Base-by-base conservation (phyloP, 495 filamentous ascomycete genomes). In the Neurospora sp. region DNA sequence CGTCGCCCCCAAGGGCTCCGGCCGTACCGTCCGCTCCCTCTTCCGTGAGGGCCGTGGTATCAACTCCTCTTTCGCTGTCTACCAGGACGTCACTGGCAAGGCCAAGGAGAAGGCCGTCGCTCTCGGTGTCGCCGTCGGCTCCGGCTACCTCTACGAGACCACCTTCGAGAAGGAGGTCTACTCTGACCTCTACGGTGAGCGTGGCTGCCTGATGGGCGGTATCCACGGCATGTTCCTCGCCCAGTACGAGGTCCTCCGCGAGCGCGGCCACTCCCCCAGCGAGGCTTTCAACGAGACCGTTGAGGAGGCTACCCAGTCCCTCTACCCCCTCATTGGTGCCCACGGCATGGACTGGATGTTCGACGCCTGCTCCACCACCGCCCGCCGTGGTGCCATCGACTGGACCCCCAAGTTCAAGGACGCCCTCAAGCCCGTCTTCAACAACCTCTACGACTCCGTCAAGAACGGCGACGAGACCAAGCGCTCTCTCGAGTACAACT, bases 311-410 rank as follows among this genome's bases (percentile, higher is more conserved):
- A 99, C 96, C 49, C 96, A 98, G 90, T 93, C 90, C 77, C 88
- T 98, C 74, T 99, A 98, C 89, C 96, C 96, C 73, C 88, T 99
- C 77, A 98, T 99, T 80, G 96, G 94, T 82, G 88, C 87, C 80
- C 91, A 98, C 84, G 96, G 96, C 78, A 99, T 99, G 96, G 96
- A 98, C 88, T 99, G 96, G 93, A 98, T 99, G 96, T 99, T 97
- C 88, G 94, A 95, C 78, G 96, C 96, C 77, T 99, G 96, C 92
- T 98, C 95, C 72, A 98, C 96, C 79, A 98, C 96, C 49, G 96
- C 96, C 79, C 93, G 96, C 81, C 94, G 96, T 82, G 96, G 96
- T 86, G 96, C 96, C 85, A 97, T 99, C 82, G 96, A 98, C 89
- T 99, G 96, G 96, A 95, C 92, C 82, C 88, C 89, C 81, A 87